Percentiles rank a stretch among this genome's conserved stretches.
Conservation (phyloP, 2,329 filamentous ascomycete genomes). For the Cytospora mali region DNA sequence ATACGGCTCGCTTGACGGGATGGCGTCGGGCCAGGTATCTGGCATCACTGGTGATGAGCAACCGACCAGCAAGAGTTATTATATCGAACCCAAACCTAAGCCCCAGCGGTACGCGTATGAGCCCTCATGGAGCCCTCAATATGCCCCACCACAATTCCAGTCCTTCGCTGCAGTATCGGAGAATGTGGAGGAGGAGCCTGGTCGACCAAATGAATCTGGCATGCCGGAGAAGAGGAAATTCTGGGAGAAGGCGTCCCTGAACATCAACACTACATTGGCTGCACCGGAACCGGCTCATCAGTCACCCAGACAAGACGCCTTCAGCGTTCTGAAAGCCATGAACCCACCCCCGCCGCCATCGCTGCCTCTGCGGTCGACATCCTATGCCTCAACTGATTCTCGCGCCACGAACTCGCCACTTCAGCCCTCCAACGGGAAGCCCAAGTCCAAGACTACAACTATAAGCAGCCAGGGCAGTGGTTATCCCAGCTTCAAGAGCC, state of each 20-base stretch:
- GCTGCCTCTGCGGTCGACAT: neutral
- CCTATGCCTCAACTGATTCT: neutral
- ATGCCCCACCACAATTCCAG: conserved; percentile 4
- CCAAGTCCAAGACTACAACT: conserved; percentile 12
- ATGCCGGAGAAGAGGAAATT: neutral
- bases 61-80: neutral
- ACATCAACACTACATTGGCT: conserved; percentile 19
- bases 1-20: conserved; percentile 34
- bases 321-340: conserved; percentile 5
- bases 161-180: neutral
- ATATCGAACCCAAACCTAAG: conserved; percentile 24
- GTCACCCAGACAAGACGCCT: conserved; percentile 18
- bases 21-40: conserved; percentile 22
- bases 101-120: conserved; percentile 14
- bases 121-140: conserved; percentile 4
- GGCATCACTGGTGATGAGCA: neutral
- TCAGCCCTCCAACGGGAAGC: neutral
- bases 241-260: neutral
- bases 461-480: conserved; percentile 29
- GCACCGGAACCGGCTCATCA: conserved; percentile 18
- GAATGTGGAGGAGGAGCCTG: neutral
- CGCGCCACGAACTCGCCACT: neutral
- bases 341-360: neutral
- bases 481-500: conserved; percentile 14
- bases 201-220: neutral